Evolutionary conservation across 768 basidiomycete genomes (phyloP).

Genomic region (Clitopilus hobsonii): DNA sequence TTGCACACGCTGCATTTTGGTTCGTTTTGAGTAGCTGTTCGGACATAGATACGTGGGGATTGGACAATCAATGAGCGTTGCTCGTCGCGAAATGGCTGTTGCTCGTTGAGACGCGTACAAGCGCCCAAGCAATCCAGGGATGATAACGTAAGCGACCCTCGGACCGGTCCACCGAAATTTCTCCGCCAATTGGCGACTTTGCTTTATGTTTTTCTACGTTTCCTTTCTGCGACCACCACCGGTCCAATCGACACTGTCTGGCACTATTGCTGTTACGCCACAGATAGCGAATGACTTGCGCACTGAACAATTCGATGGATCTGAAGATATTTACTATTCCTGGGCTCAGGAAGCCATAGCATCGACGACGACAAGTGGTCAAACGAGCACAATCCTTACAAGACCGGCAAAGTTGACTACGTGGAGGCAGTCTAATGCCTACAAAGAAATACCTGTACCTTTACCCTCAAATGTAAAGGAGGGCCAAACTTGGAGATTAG

Average conservation of each 20-base stretch:
- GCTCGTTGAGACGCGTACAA: too few species aligned
- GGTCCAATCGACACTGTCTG: slow-evolving; percentile 34
- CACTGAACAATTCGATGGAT: slow-evolving; percentile 59
- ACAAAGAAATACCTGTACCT: slow-evolving; percentile 70
- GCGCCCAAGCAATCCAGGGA: too few species aligned
- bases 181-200: background rate
- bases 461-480: slow-evolving; percentile 48
- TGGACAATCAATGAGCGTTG: too few species aligned
- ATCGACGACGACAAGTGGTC: background rate
- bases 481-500: slow-evolving; percentile 62
- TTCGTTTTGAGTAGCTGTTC: too few species aligned
- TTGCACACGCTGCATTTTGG: too few species aligned
- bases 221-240: slow-evolving; percentile 90
- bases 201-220: slow-evolving; percentile 46
- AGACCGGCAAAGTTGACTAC: slow-evolving; percentile 65
- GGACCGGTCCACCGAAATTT: background rate
- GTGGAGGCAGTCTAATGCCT: slow-evolving; percentile 62
- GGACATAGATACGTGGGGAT: too few species aligned
- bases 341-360: slow-evolving; percentile 38
- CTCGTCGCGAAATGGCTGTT: too few species aligned
- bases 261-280: slow-evolving; percentile 60
- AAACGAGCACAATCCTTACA: slow-evolving; percentile 23
- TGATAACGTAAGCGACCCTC: too few species aligned
- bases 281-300: slow-evolving; percentile 89
- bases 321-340: slow-evolving; percentile 64